Percentiles rank a stretch among this genome's conserved stretches.
These are phyloP conservation scores for Barnettozyma sucrosica DNA, from an alignment of 805 yeast species.

Conservation along the genomic window DNA sequence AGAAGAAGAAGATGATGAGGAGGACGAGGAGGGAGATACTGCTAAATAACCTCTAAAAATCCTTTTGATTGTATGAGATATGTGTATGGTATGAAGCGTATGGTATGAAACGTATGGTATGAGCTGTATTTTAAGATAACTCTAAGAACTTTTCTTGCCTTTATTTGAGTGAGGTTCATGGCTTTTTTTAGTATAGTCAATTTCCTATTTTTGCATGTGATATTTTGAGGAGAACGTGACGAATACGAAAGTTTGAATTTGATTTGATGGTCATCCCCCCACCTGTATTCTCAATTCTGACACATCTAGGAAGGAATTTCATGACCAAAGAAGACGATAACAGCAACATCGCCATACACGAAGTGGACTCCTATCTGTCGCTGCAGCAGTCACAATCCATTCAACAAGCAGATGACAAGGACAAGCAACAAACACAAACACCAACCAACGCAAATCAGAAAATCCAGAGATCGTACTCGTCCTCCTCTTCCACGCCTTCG, in stretches of 20 bases:
- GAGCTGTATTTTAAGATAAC: background rate
- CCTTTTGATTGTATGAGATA: background rate
- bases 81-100: background rate
- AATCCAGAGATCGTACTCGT: conserved; percentile 15
- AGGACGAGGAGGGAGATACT: conserved; percentile 8
- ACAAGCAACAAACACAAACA: background rate
- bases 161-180: background rate
- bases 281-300: background rate
- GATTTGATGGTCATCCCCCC: background rate
- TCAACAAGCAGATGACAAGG: background rate
- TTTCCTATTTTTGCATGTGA: background rate
- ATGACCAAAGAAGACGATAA: background rate
- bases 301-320: background rate
- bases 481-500: conserved; percentile 19
- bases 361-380: conserved; percentile 5
- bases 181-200: background rate
- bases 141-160: no score
- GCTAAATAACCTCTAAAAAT: background rate
- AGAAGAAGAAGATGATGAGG: conserved; percentile 25
- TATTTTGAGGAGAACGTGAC: background rate
- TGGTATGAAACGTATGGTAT: no score
- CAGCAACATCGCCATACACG: conserved; percentile 1
- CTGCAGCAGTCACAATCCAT: background rate
- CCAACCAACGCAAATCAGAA: background rate
- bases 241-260: background rate